Evolutionary conservation across 2,329 filamentous ascomycete genomes (phyloP).

Genomic region (Fusarium nygamai): DNA sequence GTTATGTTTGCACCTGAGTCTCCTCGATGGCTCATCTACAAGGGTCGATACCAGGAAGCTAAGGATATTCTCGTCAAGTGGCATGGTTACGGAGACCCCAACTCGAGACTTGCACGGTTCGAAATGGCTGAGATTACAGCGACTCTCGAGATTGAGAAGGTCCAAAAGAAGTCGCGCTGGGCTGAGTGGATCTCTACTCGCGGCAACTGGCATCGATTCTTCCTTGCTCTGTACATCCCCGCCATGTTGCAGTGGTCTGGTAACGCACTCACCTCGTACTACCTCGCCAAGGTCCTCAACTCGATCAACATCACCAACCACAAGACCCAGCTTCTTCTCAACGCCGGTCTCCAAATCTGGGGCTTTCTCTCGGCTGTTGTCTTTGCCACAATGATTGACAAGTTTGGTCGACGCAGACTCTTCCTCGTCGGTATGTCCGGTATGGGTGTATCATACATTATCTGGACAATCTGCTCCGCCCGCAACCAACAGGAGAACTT

Average conservation of each 20-base stretch:
- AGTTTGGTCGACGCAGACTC: conserved; percentile 53
- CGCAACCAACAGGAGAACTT: conserved; percentile 45
- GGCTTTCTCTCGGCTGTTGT: conserved; percentile 48
- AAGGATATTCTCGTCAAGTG: conserved; percentile 35
- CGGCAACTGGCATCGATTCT: conserved; percentile 47
- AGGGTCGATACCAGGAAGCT: conserved; percentile 38
- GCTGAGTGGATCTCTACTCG: conserved; percentile 30
- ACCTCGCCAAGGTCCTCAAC: conserved; percentile 52
- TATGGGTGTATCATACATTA: conserved; percentile 49
- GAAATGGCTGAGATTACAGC: conserved; percentile 40
- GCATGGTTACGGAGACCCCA: conserved; percentile 34
- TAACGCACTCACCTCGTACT: conserved; percentile 49
- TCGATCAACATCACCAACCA: conserved; percentile 51
- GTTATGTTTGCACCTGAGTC: conserved; percentile 36
- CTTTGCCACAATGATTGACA: conserved; percentile 52
- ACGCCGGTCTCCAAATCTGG: conserved; percentile 47
- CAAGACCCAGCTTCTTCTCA: conserved; percentile 46
- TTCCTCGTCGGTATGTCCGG: conserved; percentile 49
- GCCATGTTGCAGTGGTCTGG: conserved; percentile 47
- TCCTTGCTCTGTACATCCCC: conserved; percentile 44
- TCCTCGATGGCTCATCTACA: conserved; percentile 40
- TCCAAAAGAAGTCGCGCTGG: conserved; percentile 39
- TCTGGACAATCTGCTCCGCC: conserved; percentile 55
- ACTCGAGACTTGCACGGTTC: conserved; percentile 19
- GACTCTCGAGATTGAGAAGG: conserved; percentile 38